Base-by-base conservation (phyloP, 306 rosid species). In the Cicer pinnatifidum region DNA sequence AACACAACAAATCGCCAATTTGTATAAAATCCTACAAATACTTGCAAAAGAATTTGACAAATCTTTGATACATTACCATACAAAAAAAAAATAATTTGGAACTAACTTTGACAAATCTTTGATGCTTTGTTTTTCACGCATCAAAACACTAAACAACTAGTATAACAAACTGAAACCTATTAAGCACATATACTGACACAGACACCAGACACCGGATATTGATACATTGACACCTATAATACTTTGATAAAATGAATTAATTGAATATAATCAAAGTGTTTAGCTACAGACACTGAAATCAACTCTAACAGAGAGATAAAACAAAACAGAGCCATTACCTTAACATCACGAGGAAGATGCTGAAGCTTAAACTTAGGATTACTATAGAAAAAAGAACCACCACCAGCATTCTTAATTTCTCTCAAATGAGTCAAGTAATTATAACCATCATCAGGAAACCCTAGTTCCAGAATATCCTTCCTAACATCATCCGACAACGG, bases 391-490 rank as follows among this genome's bases (percentile, higher is more conserved):
- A 84, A 69, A 1, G 97, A 83, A 57, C 97, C 97, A n/a, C 87
- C 96, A 15, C 98, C 98, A 15, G 86, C 41, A 46, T 88, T 89
- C 84, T 80, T 88, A 51, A 91, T 94, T 59, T 94, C 94, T 72
- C 95, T 74, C 87, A 94, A 45, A 66, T 91, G 99, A 17, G 5
- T 65, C 75, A 94, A 81, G 84, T 94, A 94, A 79, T 94, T 91
- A 67, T 91, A 94, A 51, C 99, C 96, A 59, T 94, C 99, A 43
- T 91, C 96, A 0, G 99, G 99, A 80, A 88, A 88, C 56, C 99
- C 97, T 11, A 94, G 85, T 46, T 85, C 97, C 67, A 94, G 71
- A 84, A 91, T 89, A 80, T 94, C 90, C 80, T 19, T 89, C 78
- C 97, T 85, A 38, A 84, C 61, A 11, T 84, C 53, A n/a, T 91